Base-by-base conservation (phyloP, 805 yeast genomes). In the Nakazawaea laoshanensis region DNA sequence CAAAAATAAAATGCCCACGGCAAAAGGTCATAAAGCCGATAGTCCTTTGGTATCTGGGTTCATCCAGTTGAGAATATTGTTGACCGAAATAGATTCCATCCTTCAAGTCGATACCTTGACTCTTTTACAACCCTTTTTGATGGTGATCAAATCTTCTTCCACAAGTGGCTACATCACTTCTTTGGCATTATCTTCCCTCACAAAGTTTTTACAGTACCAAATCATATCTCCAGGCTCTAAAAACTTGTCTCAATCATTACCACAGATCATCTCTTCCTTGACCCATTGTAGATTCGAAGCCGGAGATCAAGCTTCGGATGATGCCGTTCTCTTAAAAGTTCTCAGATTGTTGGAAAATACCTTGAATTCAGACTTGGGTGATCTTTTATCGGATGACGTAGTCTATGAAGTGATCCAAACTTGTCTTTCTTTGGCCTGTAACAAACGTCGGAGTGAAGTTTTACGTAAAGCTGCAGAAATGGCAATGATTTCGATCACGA, bases 241-340 rank as follows among this genome's bases (percentile, higher is more conserved):
- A 19, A 77, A 80, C 36, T 56, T 82, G 14, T 67, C 62, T 20
- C 65, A 60, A 29, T 69, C 81, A 1, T 55, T 84, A 40, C 69
- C 75, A 12, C 85, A 83, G 47, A 67, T 82, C 30, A 70, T 79
- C 7, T 71, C 73, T 20, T 72, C 96, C 0, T 65, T 92, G 41
- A 84, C 97, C 1, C 95, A 86, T 51, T 92, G 97, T 57, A 73
- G 95, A 29, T 92, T 92, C 52, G 96, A 92, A 61, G 95, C 95
- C 2, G 81, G 92, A 1, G 96, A 88, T 50, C 94, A 86, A 52
- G 70, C 80, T 22, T 80, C 85, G 27, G 97, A 92, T 57, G 98
- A 92, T 52, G 83, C 94, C 1, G 89, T 92, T 3, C 61, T 92
- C 29, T 65, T 89, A 32, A 84, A 84, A 48, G 94, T 92, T 14